Percentiles rank a stretch among this genome's conserved stretches.
Conservation (phyloP, 176 grass and related monocot species). For the Lolium rigidum region DNA sequence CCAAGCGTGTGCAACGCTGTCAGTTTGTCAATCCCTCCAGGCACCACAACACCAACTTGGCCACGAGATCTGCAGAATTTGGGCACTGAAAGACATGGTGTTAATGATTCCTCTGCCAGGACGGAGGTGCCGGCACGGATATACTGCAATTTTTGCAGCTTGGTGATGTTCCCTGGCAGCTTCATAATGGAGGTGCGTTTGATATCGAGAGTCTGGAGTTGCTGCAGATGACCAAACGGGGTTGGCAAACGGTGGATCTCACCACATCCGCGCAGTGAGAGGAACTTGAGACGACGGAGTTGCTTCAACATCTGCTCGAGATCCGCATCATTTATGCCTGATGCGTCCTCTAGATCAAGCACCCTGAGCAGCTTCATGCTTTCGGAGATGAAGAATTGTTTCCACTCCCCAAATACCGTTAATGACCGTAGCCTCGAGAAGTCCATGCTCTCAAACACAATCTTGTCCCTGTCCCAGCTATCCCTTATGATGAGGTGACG, state of each 20-base stretch:
- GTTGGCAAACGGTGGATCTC: neutral
- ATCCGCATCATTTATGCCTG: neutral
- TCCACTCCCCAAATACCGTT: constrained; percentile 16
- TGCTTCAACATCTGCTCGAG: neutral
- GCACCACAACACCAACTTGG: neutral
- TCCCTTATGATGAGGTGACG: constrained; percentile 15
- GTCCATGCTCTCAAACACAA: neutral
- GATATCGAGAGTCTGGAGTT: constrained; percentile 40
- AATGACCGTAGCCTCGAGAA: constrained; percentile 31
- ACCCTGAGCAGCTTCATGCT: constrained; percentile 48
- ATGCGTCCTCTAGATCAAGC: constrained; percentile 40
- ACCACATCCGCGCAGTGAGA: neutral
- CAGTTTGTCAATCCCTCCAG: constrained; percentile 1
- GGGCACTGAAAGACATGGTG: neutral
- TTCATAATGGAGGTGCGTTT: neutral
- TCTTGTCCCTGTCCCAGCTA: neutral
- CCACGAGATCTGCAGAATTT: fast-evolving
- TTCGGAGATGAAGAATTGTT: neutral
- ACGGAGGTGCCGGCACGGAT: neutral
- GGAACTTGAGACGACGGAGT: constrained; percentile 41
- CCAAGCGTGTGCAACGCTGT: neutral
- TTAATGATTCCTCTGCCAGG: neutral
- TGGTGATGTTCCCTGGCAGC: neutral
- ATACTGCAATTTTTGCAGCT: constrained; percentile 20
- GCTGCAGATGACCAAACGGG: neutral